phyloP scores from a whole-genome alignment of 345 rosid species.

The Eucalyptus fibrosa region DNA sequence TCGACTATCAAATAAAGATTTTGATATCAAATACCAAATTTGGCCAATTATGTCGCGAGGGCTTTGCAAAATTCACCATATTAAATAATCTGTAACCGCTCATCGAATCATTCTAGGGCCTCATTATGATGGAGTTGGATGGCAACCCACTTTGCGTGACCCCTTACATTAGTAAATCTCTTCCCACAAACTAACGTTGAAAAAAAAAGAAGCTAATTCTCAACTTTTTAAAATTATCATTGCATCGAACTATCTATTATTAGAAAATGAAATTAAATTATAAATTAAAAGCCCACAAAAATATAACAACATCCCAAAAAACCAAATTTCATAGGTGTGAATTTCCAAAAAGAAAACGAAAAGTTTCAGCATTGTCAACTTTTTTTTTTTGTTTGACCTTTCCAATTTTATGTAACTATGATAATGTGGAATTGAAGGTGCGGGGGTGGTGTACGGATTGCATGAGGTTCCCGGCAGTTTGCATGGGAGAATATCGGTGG shows the following conservation, averaged over 20 bases:
- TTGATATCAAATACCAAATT: background rate
- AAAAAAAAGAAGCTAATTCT: background rate
- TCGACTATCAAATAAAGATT: background rate
- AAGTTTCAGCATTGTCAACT: no score
- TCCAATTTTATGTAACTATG: background rate
- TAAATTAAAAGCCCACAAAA: background rate
- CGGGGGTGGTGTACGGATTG: background rate
- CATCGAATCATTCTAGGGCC: background rate
- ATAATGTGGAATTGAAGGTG: background rate
- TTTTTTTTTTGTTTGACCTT: background rate
- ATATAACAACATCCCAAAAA: background rate
- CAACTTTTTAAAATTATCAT: fast-evolving
- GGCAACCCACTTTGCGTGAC: background rate
- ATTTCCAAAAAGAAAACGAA: background rate
- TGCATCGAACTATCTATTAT: fast-evolving
- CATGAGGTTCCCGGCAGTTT: background rate
- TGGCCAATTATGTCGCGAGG: no score
- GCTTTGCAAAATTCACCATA: background rate
- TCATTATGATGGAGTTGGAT: background rate
- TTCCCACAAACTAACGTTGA: background rate
- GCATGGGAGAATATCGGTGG: background rate
- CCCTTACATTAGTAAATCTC: background rate
- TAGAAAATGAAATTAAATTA: background rate
- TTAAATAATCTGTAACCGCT: background rate
- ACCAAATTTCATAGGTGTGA: no score